Base-by-base conservation (phyloP, 371 early-diverging fungal species). In the Cokeromyces recurvatus region DNA sequence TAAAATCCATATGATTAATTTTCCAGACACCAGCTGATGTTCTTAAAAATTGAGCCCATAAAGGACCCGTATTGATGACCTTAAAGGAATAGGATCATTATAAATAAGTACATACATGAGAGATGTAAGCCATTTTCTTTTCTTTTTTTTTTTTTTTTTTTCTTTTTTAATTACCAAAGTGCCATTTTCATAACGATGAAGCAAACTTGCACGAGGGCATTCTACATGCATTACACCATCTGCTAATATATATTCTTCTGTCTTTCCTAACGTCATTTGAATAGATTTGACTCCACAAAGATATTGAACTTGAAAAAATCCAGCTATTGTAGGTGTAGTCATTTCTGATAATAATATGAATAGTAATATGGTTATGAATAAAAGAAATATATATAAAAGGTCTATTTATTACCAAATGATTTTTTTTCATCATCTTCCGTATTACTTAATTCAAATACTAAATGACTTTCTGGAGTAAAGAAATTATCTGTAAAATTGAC, bases 271-370 rank as follows among this genome's bases (percentile, higher is more conserved):
- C 9, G 61, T 67, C 34, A 71, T 52, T 27, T 71, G 68, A 40
- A 71, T 57, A n/a, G 72, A 64, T 2, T 38, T 61, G 4, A 62
- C 61, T 32, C 64, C 64, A 31, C 66, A 62, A 22, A 59, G 39
- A 23, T 71, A 71, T 49, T 68, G 68, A 36, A 67, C 68, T 22
- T 65, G 63, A 48, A 71, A 68, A 39, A 52, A 68, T 27, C 64
- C 46, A 16, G 66, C 61, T 20, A 67, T 45, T 21, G 51, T 43
- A 12, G 59, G 25, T 31, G 58, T 60, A 23, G 43, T 55, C 20
- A 71, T 25, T 21, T 40, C 4, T 40, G 15, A n/a, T n/a, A n/a
- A n/a, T n/a, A n/a, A n/a, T n/a, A n/a, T n/a, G n/a, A n/a, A n/a
- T n/a, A n/a, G n/a, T n/a, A n/a, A n/a, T n/a, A n/a, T n/a, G n/a